Percentiles rank a stretch among this genome's conserved stretches.
These are phyloP conservation scores for Globisporangium orthogonon DNA, from an alignment of 352 stramenopile species.

Conservation along the genomic window DNA sequence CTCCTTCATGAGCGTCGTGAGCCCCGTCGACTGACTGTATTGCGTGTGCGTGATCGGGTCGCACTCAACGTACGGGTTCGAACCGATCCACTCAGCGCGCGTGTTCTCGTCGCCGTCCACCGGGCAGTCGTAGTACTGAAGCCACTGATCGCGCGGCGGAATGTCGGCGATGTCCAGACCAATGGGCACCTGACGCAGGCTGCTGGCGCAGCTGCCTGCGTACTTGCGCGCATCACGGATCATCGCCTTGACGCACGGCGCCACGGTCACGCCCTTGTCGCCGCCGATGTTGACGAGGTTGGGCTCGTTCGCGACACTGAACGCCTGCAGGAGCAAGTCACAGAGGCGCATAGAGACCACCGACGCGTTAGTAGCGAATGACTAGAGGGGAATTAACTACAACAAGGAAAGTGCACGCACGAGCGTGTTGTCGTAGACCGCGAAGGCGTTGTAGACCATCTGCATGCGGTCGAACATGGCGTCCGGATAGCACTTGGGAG, in stretches of 20 bases:
- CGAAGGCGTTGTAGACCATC: constrained; percentile 51
- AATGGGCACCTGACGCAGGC: constrained; percentile 35
- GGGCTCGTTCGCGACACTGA: constrained; percentile 49
- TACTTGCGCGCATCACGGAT: constrained; percentile 41
- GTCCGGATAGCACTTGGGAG: constrained; percentile 43
- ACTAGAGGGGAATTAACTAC: background rate
- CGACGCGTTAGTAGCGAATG: background rate
- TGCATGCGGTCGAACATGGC: constrained; percentile 29
- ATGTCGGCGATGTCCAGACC: constrained; percentile 47
- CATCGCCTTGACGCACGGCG: constrained; percentile 44
- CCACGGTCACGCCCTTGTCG: constrained; percentile 20
- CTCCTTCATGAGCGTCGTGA: constrained; percentile 38
- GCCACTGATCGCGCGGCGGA: constrained; percentile 22
- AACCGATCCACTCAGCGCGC: constrained; percentile 36
- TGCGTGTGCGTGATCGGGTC: constrained; percentile 29
- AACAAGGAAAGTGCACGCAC: background rate
- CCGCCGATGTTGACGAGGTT: constrained; percentile 30
- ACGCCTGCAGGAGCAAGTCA: constrained; percentile 13
- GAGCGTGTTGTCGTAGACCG: constrained; percentile 52
- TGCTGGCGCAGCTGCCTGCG: constrained; percentile 22
- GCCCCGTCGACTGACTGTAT: constrained; percentile 31
- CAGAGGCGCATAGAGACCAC: background rate
- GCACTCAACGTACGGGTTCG: constrained; percentile 57
- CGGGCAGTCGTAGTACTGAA: constrained; percentile 45
- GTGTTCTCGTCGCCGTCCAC: constrained; percentile 33